Percentiles rank a stretch among this genome's conserved stretches.
These are phyloP conservation scores for Curvularia sp. DNA, from an alignment of 2,329 filamentous ascomycete genomes.

Conservation along the genomic window DNA sequence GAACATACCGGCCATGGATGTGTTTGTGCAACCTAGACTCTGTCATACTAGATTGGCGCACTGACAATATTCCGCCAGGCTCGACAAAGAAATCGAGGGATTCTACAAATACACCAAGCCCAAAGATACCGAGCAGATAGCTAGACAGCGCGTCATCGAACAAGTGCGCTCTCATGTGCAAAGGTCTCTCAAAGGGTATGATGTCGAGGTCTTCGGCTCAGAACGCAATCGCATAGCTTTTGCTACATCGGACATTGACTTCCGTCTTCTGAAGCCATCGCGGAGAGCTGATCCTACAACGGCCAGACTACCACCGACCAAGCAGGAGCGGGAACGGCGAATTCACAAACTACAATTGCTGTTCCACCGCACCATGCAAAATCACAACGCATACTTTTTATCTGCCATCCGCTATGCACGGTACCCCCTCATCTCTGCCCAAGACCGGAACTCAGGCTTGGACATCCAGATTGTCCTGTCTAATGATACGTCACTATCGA, in stretches of 20 bases:
- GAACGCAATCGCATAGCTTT: constrained; percentile 60
- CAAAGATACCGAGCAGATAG: constrained; percentile 53
- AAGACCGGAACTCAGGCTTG: constrained; percentile 59
- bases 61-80: constrained; percentile 19
- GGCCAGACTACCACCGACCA: constrained; percentile 26
- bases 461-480: constrained; percentile 61
- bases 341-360: constrained; percentile 15
- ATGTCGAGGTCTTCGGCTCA: constrained; percentile 61
- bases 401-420: constrained; percentile 36
- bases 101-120: constrained; percentile 47
- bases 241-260: constrained; percentile 63
- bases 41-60: background rate
- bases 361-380: constrained; percentile 1
- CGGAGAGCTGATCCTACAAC: constrained; percentile 8
- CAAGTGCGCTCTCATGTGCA: constrained; percentile 35
- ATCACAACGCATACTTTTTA: constrained; percentile 21
- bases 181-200: constrained; percentile 30
- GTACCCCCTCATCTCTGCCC: constrained; percentile 53
- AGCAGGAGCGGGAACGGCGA: constrained; percentile 14
- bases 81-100: constrained; percentile 36
- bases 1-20: constrained; percentile 16
- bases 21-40: constrained; percentile 7
- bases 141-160: constrained; percentile 45
- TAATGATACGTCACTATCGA: constrained; percentile 51
- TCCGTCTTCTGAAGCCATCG: constrained; percentile 46